Evolutionary conservation across 1,139 yeast species (phyloP).

Genomic region (Saccharomyces hybrid): DNA sequence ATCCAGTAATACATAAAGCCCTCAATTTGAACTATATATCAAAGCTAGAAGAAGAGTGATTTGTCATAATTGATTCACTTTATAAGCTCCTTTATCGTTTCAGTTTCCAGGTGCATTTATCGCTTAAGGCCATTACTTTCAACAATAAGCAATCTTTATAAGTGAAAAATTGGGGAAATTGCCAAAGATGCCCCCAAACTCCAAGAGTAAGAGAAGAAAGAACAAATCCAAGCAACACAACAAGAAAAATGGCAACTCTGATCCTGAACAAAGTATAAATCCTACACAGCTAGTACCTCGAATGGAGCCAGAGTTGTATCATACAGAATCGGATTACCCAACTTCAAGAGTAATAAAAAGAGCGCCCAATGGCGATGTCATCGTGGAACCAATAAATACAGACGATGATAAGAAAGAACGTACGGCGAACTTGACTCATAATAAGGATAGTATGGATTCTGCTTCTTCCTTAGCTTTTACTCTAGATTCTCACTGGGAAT

Average conservation of each 20-base stretch:
- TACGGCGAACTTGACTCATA: conserved; percentile 49
- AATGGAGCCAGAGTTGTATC: conserved; percentile 41
- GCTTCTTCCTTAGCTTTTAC: conserved; percentile 17
- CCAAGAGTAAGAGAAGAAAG: conserved; percentile 27
- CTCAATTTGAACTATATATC: neutral
- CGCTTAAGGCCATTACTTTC: neutral
- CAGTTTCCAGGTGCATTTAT: neutral
- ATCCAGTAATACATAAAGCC: neutral
- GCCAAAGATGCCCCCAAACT: conserved; percentile 20
- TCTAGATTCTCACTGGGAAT: conserved; percentile 51
- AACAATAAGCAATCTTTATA: neutral
- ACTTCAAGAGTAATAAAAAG: conserved; percentile 64
- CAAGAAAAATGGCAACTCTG: conserved; percentile 7
- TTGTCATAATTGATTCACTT: neutral
- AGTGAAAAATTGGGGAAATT: neutral
- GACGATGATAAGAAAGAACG: conserved; percentile 5
- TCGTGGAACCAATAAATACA: conserved; percentile 39
- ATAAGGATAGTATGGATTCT: conserved; percentile 36
- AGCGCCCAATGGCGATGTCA: conserved; percentile 66
- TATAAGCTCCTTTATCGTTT: neutral
- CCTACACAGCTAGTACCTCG: conserved; percentile 3
- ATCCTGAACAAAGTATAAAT: neutral
- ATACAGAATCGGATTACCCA: conserved; percentile 61
- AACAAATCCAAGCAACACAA: conserved; percentile 17
- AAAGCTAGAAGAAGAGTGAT: neutral